Conservation (phyloP, 1,284 basidiomycete genomes). For the Ceratobasidium theobromae region DNA sequence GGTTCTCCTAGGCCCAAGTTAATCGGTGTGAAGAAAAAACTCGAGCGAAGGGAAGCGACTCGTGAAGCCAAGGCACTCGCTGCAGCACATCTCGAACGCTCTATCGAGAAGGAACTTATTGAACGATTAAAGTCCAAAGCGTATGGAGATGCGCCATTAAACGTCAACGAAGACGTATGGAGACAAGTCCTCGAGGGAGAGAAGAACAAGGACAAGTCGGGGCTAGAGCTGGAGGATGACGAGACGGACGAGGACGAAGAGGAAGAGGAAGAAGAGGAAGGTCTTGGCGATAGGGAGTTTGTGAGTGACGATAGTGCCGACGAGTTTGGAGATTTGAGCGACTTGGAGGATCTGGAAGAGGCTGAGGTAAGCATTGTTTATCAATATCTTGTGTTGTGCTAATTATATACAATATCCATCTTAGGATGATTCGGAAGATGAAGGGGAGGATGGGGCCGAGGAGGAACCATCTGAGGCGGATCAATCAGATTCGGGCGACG, state of each 20-base stretch:
- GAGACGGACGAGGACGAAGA: slow-evolving; percentile 45
- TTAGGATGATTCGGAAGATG: slow-evolving; percentile 36
- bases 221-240: slow-evolving; percentile 41
- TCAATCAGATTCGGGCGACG: slow-evolving; percentile 42
- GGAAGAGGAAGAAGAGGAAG: slow-evolving; percentile 69
- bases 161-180: slow-evolving; percentile 99
- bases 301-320: slow-evolving; percentile 57
- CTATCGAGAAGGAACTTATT: slow-evolving; percentile 95
- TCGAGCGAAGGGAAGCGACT: slow-evolving; percentile 90
- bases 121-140: slow-evolving; percentile 95
- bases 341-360: slow-evolving; percentile 61
- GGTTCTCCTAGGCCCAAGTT: slow-evolving; percentile 72
- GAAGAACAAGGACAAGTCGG: slow-evolving; percentile 54
- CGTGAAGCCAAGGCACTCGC: slow-evolving; percentile 95
- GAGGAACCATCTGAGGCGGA: slow-evolving; percentile 45
- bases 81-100: slow-evolving; percentile 90
- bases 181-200: slow-evolving; percentile 83
- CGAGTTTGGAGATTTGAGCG: slow-evolving; percentile 45
- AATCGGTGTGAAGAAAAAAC: slow-evolving; percentile 95
- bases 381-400: neutral
- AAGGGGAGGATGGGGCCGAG: slow-evolving; percentile 47
- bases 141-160: slow-evolving; percentile 96
- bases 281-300: slow-evolving; percentile 46
- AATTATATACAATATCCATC: slow-evolving; percentile 33
- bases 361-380: slow-evolving; percentile 39